These are phyloP conservation scores for Calonectria pseudoreteaudii DNA, from an alignment of 2,329 filamentous ascomycete species.

Conservation along the genomic window DNA sequence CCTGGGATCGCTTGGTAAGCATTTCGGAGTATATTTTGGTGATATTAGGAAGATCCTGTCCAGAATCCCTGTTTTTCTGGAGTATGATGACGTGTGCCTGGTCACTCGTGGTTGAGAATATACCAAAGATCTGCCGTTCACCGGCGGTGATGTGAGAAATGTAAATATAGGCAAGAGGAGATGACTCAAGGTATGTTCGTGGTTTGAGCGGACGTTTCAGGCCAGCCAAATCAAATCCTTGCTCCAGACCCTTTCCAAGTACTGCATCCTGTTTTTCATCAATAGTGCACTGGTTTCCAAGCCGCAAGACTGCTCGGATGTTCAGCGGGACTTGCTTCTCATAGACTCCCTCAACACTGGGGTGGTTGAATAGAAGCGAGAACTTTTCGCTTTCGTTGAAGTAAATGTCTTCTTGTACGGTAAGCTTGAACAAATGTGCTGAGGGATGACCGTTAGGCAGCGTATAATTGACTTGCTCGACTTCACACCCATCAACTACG, in stretches of 20 bases:
- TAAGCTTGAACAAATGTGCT: conserved; percentile 93
- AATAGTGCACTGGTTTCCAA: conserved; percentile 93
- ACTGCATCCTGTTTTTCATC: conserved; percentile 92
- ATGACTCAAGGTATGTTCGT: conserved; percentile 78
- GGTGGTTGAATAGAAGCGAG: conserved; percentile 85
- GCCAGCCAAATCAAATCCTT: conserved; percentile 88
- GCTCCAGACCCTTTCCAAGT: conserved; percentile 90
- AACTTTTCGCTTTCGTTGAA: conserved; percentile 87
- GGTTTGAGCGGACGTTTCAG: conserved; percentile 76
- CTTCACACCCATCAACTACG: conserved; percentile 84
- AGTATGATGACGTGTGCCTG: conserved; percentile 91
- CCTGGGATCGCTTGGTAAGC: conserved; percentile 73
- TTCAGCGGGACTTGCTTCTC: conserved; percentile 92
- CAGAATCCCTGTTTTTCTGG: conserved; percentile 81
- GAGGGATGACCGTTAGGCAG: conserved; percentile 96
- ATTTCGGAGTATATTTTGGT: conserved; percentile 88
- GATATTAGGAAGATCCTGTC: conserved; percentile 88
- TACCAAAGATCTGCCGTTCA: conserved; percentile 90
- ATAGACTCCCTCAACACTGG: conserved; percentile 96
- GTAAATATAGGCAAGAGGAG: conserved; percentile 85
- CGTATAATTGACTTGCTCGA: conserved; percentile 93
- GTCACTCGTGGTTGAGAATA: conserved; percentile 86
- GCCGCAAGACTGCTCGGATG: conserved; percentile 85
- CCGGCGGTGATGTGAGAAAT: conserved; percentile 92
- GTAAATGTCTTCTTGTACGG: conserved; percentile 88